Evolutionary conservation across 495 filamentous ascomycete species (phyloP).

Genomic region (Trypethelium eluteriae): DNA sequence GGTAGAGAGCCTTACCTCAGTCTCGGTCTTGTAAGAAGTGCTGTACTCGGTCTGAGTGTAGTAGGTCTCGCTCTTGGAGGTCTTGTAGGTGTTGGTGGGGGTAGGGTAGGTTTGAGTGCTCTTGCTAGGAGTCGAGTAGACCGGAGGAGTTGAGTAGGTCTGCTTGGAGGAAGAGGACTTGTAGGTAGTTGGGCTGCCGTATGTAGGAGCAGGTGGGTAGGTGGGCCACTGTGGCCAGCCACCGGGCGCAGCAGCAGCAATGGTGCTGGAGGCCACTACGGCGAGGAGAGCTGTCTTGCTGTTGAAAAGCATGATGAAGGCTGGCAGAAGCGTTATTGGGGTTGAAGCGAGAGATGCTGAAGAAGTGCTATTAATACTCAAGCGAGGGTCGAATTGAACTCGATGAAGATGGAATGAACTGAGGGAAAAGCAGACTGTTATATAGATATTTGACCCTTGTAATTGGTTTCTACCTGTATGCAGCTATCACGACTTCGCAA

Average conservation of each 20-base stretch:
- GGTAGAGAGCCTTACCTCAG: neutral
- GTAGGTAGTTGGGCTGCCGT: neutral
- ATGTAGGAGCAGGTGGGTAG: neutral
- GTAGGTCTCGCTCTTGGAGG: neutral
- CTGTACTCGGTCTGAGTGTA: neutral
- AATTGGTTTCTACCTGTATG: neutral
- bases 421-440: neutral
- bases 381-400: conserved; percentile 6
- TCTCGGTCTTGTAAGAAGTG: neutral
- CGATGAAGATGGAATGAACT: conserved; percentile 1
- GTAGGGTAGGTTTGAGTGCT: conserved; percentile 8
- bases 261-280: neutral
- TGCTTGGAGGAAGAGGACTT: neutral
- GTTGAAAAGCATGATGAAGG: conserved; percentile 4
- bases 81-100: neutral
- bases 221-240: neutral
- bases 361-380: neutral
- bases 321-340: neutral
- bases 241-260: neutral
- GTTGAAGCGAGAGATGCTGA: neutral
- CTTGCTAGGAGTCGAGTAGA: neutral
- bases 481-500: neutral
- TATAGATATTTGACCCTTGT: conserved; percentile 2
- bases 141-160: neutral
- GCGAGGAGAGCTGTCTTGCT: neutral